Evolutionary conservation across 305 asterid species (phyloP).

Genomic region (Ajuga reptans): DNA sequence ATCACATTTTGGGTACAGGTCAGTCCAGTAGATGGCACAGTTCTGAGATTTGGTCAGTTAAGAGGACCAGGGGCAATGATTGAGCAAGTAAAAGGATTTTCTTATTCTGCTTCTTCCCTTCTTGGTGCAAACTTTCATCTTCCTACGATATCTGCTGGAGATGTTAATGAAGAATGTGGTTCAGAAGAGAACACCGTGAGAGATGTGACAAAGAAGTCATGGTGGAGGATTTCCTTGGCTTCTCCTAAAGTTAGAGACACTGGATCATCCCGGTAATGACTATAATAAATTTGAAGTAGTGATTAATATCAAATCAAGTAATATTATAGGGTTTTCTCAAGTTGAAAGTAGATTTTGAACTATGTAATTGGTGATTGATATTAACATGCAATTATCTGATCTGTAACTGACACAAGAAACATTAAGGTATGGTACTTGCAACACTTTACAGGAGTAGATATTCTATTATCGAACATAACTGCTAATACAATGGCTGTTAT

Average conservation of each 20-base stretch:
- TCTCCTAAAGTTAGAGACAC: constrained; percentile 78
- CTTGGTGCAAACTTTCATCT: constrained; percentile 67
- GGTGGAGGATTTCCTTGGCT: constrained; percentile 88
- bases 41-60: constrained; percentile 76
- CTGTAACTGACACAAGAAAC: constrained; percentile 12
- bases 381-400: background rate
- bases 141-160: constrained; percentile 46
- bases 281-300: constrained; percentile 9
- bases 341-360: background rate
- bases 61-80: constrained; percentile 78
- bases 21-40: constrained; percentile 92
- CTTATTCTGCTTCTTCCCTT: constrained; percentile 75
- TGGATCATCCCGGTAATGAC: constrained; percentile 48
- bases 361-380: background rate
- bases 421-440: background rate
- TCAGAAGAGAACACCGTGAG: constrained; percentile 28
- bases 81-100: constrained; percentile 92
- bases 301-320: constrained; percentile 14
- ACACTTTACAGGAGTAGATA: background rate
- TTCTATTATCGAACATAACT: background rate
- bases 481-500: background rate
- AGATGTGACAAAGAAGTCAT: constrained; percentile 49
- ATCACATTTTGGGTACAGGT: constrained; percentile 31
- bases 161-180: constrained; percentile 32
- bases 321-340: background rate